Evolutionary conservation across 2,329 filamentous ascomycete genomes (phyloP), one percentile per base, ranked within the genome.

Genomic region (Talaromyces amestolkiae): DNA sequence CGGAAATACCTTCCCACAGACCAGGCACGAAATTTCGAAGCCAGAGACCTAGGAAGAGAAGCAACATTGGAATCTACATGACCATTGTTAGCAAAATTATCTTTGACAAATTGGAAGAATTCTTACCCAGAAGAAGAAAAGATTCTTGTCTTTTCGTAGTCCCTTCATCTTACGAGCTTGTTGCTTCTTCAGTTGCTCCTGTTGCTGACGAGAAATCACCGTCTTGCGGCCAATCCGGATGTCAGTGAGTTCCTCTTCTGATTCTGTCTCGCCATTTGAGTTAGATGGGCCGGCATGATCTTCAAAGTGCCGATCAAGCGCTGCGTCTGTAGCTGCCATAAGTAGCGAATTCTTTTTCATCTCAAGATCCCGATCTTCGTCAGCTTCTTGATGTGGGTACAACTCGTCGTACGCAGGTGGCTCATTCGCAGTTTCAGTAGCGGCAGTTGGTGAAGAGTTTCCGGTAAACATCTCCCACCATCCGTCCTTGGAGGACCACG

Each of bases 361-460:
- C 45, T 67, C 65, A 22, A 53, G 65, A 33, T 78, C 78, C 43
- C 72, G 74, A 54, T 81, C 78, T 53, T 74, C 75, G 24, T 70
- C 70, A 35, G 69, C 66, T 37, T 75, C 75, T 27, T 78, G 73
- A 47, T 75, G 74, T 5, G 90, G 91, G 74, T 88, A 95, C 33
- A 95, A 86, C 58, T 93, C 91, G 62, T 93, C 88, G 69, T 95
- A 95, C 0, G 91, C 86, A 10, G 91, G 91, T 9, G 91, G 91
- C 37, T 85, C 82, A 3, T 82, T 80, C 5, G 60, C 43, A 10
- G 85, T 77, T 35, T 85, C 82, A 3, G 82, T 80, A 10, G 60
- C 35, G 10, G 85, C 77, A 45, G 78, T 79, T 22, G 78, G 80
- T 17, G 79, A 71, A 45, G 78, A 76, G 61, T 79, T 78, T 9